Conservation (phyloP, 768 basidiomycete genomes). For the Panellus pusillus region DNA sequence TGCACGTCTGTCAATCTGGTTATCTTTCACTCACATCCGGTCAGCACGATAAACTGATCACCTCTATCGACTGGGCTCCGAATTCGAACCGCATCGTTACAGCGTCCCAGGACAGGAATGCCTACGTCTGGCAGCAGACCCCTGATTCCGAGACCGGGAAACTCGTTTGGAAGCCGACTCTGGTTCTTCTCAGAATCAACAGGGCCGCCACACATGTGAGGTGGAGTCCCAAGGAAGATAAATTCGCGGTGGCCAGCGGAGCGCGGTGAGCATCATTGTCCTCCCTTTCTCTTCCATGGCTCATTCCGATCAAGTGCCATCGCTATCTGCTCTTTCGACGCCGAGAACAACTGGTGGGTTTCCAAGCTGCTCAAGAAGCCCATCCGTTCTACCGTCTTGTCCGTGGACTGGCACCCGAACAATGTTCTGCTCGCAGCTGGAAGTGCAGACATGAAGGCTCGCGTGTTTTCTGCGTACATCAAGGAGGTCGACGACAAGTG, state of each 20-base stretch:
- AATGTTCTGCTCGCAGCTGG: slow-evolving; percentile 96
- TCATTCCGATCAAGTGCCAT: slow-evolving; percentile 61
- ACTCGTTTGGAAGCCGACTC: slow-evolving; percentile 87
- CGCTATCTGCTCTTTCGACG: slow-evolving; percentile 94
- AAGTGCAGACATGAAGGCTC: slow-evolving; percentile 96
- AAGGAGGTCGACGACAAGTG: slow-evolving; percentile 96
- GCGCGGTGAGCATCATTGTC: slow-evolving; percentile 63
- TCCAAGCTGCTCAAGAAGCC: slow-evolving; percentile 97
- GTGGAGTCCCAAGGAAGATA: slow-evolving; percentile 98
- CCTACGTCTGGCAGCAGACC: slow-evolving; percentile 94
- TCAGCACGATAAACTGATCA: slow-evolving; percentile 97
- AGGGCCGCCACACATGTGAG: slow-evolving; percentile 92
- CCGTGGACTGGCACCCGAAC: slow-evolving; percentile 98
- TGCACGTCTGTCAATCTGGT: neutral
- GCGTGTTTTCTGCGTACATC: slow-evolving; percentile 97
- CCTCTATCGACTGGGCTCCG: slow-evolving; percentile 98
- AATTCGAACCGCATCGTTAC: slow-evolving; percentile 97
- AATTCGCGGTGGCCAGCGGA: slow-evolving; percentile 97
- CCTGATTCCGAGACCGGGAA: slow-evolving; percentile 72
- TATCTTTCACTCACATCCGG: neutral
- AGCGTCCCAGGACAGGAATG: slow-evolving; percentile 97
- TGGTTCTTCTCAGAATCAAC: slow-evolving; percentile 95
- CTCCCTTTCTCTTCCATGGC: neutral
- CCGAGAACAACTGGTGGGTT: slow-evolving; percentile 99
- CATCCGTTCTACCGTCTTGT: slow-evolving; percentile 89